Evolutionary conservation across 768 basidiomycete species (phyloP), one percentile per base, ranked within the genome.

Genomic region (Leccinum disarticulatum): DNA sequence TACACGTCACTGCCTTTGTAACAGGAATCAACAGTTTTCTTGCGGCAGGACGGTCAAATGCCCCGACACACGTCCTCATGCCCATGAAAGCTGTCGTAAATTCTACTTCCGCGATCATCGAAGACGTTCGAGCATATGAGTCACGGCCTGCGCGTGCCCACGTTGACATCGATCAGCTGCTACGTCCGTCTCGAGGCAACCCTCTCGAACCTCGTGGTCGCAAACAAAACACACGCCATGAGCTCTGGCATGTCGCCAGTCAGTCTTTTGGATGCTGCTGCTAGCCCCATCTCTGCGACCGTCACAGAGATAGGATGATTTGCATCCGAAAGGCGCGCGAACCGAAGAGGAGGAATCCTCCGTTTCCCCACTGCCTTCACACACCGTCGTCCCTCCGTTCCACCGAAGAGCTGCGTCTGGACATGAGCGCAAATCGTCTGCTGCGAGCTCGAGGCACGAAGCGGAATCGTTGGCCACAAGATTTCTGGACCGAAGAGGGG

Each of bases 61-160:
- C 90, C 2, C 97, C 97, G 0, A 89, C 93, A 1, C 86, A 89
- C 27, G 94, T 98, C 3, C 82, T 98, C 27, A 85, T 87, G 7
- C 91, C 94, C 4, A 98, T 97, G 90, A 98, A 96, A 70, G 79
- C 87, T 4, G 90, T 99, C 38, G 91, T 98, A 56, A 91, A 91
- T 61, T 85, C 95, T 9, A 91, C 95, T 19, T 85, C 91, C 13
- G 83, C 89, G 49, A 90, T 99, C 63, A 81, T 91, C 41, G 91
- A 95, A 56, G 95, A 98, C 67, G 85, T 95, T 41, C 87, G 90
- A 55, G 73, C 80, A 0, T 95, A 88, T 68, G 93, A 97, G 70
- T 80, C 80, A 17, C 81, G 87, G 43, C 80, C 87, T 7, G 72
- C 77, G 14, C 83, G 81, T 10, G 68, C 76, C 8, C 84, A 88